A percentile compares a stretch with the other conserved stretches of the same genome.
Conservation (phyloP, 768 basidiomycete genomes). For the Neoboletus subvelutipes region DNA sequence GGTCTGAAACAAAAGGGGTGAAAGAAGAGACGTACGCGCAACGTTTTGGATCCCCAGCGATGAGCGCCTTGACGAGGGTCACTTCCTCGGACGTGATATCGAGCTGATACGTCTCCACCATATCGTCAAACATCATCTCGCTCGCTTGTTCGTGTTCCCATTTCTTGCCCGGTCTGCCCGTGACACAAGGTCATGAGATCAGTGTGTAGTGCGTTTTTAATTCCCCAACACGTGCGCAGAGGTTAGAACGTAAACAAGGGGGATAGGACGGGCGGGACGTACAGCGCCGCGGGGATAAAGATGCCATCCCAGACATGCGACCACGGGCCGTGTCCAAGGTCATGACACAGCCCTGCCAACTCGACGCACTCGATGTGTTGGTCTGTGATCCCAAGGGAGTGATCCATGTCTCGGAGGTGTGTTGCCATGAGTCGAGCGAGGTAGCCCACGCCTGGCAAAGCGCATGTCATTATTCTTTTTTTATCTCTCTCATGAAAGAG, state of each 20-base stretch:
- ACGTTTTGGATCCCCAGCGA: slow-evolving; percentile 55
- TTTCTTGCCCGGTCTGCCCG: slow-evolving; percentile 39
- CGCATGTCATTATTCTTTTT: not conserved
- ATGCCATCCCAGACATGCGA: slow-evolving; percentile 78
- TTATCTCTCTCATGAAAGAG: not conserved
- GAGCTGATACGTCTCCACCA: slow-evolving; percentile 57
- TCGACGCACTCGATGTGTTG: slow-evolving; percentile 77
- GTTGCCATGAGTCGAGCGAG: slow-evolving; percentile 64
- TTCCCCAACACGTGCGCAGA: not conserved
- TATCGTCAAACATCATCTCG: slow-evolving; percentile 77
- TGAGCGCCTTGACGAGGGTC: slow-evolving; percentile 73
- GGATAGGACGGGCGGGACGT: slow-evolving; percentile 22
- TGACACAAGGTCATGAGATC: not conserved
- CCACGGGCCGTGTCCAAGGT: slow-evolving; percentile 85
- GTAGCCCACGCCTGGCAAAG: slow-evolving; percentile 62
- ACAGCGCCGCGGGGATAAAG: slow-evolving; percentile 72
- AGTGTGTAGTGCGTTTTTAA: not conserved
- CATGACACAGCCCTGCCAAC: slow-evolving; percentile 80
- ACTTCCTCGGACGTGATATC: slow-evolving; percentile 49
- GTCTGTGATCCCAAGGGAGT: slow-evolving; percentile 60
- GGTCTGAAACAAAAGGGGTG: not conserved
- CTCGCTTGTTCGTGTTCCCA: slow-evolving; percentile 84
- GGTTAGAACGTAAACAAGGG: not conserved
- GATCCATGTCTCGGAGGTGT: slow-evolving; percentile 57
- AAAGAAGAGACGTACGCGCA: slow-evolving; percentile 47